These are phyloP conservation scores for Ophiorrhiza pumila DNA, from an alignment of 257 asterid species.

Conservation along the genomic window DNA sequence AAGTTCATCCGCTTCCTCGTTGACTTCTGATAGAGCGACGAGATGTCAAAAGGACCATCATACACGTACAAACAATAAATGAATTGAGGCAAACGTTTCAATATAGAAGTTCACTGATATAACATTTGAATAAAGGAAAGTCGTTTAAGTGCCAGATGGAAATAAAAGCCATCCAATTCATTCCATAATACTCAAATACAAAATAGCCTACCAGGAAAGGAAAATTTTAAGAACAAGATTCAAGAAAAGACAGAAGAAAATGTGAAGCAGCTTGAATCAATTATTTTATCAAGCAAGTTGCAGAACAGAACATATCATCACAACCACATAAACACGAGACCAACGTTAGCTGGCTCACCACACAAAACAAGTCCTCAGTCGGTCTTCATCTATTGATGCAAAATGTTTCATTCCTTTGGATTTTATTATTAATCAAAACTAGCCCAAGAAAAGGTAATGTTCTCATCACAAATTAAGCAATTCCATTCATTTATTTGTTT, in stretches of 20 bases:
- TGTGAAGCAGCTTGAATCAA: not conserved
- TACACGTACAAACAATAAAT: not conserved
- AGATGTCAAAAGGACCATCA: not conserved
- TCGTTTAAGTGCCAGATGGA: not conserved
- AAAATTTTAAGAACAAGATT: not conserved
- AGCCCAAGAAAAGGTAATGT: not conserved
- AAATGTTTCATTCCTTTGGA: not conserved
- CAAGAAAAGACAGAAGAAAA: not conserved
- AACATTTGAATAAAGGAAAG: not conserved
- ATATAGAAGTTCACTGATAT: not conserved
- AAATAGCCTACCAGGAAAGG: not conserved
- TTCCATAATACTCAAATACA: not conserved
- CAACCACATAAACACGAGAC: not conserved
- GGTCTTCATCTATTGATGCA: not conserved
- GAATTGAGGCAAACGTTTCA: not conserved
- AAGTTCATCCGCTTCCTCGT: conserved; percentile 56
- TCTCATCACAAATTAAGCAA: not conserved
- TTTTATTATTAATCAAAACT: not conserved
- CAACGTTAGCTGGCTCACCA: not conserved
- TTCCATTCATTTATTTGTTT: not conserved
- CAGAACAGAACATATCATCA: not conserved
- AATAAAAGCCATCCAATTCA: not conserved
- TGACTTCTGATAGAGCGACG: conserved; percentile 35
- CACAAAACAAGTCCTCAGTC: not conserved
- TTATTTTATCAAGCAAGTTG: not conserved